phyloP scores from a whole-genome alignment of 2,329 filamentous ascomycete species.

The Trichoderma pleuroti region DNA sequence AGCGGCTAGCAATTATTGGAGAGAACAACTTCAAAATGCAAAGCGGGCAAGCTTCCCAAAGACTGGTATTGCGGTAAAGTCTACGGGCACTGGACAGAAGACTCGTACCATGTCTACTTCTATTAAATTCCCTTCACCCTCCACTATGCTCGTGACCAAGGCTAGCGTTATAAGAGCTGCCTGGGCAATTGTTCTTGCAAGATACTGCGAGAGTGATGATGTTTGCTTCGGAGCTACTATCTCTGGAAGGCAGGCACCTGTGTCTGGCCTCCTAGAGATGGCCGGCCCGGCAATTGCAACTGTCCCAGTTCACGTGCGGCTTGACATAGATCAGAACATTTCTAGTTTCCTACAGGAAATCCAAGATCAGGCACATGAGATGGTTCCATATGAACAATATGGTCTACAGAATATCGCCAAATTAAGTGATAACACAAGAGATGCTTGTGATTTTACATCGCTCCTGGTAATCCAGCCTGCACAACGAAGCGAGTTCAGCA shows the following conservation, averaged over 20 bases:
- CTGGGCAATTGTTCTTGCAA: conserved; percentile 27
- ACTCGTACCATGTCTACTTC: neutral
- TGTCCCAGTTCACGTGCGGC: conserved; percentile 26
- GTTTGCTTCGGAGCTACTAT: conserved; percentile 29
- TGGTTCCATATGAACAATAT: conserved; percentile 23
- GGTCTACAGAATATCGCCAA: conserved; percentile 24
- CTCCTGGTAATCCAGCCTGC: conserved; percentile 29
- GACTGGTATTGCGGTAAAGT: neutral
- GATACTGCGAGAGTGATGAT: conserved; percentile 23
- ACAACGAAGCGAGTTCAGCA: neutral
- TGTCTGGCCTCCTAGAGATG: conserved; percentile 28
- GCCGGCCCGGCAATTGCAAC: conserved; percentile 32
- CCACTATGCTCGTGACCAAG: conserved; percentile 12
- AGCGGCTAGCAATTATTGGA: conserved; percentile 4
- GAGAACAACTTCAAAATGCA: neutral
- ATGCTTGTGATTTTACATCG: conserved; percentile 28
- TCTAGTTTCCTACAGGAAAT: conserved; percentile 21
- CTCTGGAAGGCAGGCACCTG: conserved; percentile 29
- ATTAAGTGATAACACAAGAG: conserved; percentile 18
- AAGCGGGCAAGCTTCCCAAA: conserved; percentile 14
- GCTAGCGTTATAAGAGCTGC: conserved; percentile 26
- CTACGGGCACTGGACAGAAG: neutral
- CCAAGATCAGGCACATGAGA: conserved; percentile 8
- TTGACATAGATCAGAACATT: conserved; percentile 17
- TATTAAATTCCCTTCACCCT: neutral